A percentile compares a stretch with the other conserved stretches of the same genome.
Evolutionary conservation across 345 rosid species (phyloP).

Genomic region (Salix koriyanagi): DNA sequence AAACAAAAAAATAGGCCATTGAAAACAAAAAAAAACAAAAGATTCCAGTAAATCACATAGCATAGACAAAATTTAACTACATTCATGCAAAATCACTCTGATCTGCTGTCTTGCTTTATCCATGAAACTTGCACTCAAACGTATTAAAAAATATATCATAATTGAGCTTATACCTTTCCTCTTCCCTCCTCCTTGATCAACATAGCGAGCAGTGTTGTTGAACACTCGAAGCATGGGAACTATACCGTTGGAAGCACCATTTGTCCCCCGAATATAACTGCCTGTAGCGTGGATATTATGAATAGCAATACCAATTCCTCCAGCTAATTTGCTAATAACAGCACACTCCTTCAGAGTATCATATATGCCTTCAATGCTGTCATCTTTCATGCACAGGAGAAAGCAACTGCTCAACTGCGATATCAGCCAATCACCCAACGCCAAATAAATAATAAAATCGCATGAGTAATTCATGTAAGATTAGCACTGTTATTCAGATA

Average conservation of each 20-base stretch:
- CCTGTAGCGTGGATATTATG: constrained; percentile 74
- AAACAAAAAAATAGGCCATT: not conserved
- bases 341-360: constrained; percentile 90
- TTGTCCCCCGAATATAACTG: constrained; percentile 58
- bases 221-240: constrained; percentile 75
- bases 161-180: constrained; percentile 48
- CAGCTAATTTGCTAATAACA: constrained; percentile 81
- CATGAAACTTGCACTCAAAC: not conserved
- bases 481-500: not conserved
- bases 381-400: constrained; percentile 81
- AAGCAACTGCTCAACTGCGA: constrained; percentile 84
- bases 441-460: not conserved
- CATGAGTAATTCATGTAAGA: not conserved
- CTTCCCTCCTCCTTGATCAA: constrained; percentile 82
- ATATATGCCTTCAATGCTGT: constrained; percentile 84
- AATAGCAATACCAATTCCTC: constrained; percentile 82
- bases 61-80: not conserved
- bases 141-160: not conserved
- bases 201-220: constrained; percentile 71
- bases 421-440: not conserved
- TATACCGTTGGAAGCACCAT: constrained; percentile 72
- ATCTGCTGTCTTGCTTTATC: not conserved
- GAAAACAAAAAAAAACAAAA: not conserved
- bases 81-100: not conserved
- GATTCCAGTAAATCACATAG: not conserved